phyloP scores from a whole-genome alignment of 2,329 filamentous ascomycete genomes.

The Kalaharituber pfeilii region DNA sequence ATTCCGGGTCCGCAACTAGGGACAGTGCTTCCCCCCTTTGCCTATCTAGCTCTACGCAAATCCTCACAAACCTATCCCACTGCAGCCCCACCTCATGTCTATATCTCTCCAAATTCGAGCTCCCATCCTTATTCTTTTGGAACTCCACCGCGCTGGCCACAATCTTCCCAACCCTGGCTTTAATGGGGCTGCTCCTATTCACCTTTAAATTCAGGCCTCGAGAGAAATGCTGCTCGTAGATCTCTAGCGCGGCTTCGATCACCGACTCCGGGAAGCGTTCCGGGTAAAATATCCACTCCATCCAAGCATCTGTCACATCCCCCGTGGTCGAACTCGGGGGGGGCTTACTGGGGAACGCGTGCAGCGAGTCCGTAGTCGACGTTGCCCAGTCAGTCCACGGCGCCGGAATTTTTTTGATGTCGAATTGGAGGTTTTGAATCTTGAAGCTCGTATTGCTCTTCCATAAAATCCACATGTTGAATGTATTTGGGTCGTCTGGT shows the following conservation, averaged over 20 bases:
- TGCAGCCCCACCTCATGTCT: conserved; percentile 57
- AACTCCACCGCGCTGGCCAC: conserved; percentile 14
- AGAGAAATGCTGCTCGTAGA: conserved; percentile 42
- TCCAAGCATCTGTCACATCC: conserved; percentile 68
- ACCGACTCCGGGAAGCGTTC: conserved; percentile 65
- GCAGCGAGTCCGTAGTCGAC: conserved; percentile 44
- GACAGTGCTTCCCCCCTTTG: conserved; percentile 67
- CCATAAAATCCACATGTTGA: conserved; percentile 61
- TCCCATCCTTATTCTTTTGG: conserved; percentile 12
- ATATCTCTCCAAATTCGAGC: conserved; percentile 56
- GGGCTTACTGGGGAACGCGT: conserved; percentile 37
- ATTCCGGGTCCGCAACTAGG: conserved; percentile 52
- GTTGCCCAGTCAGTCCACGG: conserved; percentile 58
- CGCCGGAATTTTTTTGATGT: conserved; percentile 43
- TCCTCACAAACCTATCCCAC: conserved; percentile 78
- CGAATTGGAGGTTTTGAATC: conserved; percentile 55
- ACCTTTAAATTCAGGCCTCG: conserved; percentile 1
- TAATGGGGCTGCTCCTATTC: conserved; percentile 47
- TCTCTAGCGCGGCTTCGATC: conserved; percentile 63
- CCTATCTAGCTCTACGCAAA: conserved; percentile 72
- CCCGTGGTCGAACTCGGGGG: conserved; percentile 46
- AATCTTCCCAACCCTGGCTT: conserved; percentile 25
- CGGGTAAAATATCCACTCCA: conserved; percentile 65
- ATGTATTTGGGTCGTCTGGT: conserved; percentile 35
- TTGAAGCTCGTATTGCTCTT: conserved; percentile 68